Evolutionary conservation across 2,329 filamentous ascomycete species (phyloP).

Genomic region (Drechslerella dactyloides): DNA sequence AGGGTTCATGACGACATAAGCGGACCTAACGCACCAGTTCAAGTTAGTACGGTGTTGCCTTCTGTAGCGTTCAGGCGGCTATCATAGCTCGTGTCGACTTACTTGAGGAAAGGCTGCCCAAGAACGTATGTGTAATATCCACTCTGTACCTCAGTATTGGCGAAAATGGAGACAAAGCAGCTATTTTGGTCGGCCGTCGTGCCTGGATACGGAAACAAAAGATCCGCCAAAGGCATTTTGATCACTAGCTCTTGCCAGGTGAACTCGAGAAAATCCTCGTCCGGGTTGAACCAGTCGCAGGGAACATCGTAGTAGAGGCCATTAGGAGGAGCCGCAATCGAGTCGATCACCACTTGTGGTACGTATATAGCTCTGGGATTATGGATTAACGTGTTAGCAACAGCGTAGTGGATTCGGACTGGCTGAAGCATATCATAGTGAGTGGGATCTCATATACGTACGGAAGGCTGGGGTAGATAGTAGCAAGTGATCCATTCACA

Average conservation of each 20-base stretch:
- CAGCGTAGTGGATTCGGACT: too few species aligned
- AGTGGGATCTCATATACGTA: too few species aligned
- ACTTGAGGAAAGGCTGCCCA: constrained; percentile 12
- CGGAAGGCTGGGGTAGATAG: too few species aligned
- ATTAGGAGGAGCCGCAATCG: neutral
- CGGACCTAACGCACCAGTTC: neutral
- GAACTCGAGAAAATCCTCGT: neutral
- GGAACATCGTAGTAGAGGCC: neutral
- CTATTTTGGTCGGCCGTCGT: neutral
- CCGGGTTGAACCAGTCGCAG: neutral
- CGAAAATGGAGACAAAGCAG: neutral
- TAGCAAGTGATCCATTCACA: too few species aligned
- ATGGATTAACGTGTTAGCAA: too few species aligned
- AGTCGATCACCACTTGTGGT: neutral
- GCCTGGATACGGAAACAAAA: neutral
- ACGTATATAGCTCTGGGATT: neutral
- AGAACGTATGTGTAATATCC: constrained; percentile 6
- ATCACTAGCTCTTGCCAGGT: constrained; percentile 1
- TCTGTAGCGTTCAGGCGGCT: too few species aligned
- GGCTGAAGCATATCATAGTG: too few species aligned
- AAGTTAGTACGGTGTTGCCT: neutral
- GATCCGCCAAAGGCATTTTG: constrained; percentile 6
- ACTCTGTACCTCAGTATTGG: neutral
- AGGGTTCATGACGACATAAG: neutral
- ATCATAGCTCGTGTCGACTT: too few species aligned